Base-by-base conservation (phyloP, 768 basidiomycete genomes). In the Russula foetens region DNA sequence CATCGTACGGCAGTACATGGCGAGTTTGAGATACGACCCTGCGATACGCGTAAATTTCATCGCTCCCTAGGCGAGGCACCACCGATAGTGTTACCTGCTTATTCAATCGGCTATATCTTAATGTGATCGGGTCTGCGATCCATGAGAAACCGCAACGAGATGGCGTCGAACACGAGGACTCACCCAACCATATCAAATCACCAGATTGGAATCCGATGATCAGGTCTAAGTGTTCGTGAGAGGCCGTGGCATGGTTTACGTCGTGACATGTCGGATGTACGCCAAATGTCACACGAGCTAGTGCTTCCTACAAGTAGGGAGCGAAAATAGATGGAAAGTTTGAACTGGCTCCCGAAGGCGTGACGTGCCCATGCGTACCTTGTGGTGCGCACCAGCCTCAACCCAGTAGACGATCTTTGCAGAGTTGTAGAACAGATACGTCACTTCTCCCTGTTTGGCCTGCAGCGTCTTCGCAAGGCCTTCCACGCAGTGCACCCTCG, bases 181-280 rank as follows among this genome's bases (percentile, higher is more conserved):
- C 63, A 90, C 95, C 95, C 57, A 98, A 78, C 97, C 97, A 98
- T 51, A 98, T 75, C 39, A 99, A 76, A 74, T 99, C 97, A n/a
- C 97, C 97, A 0, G 94, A 90, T 63, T 77, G 81, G 70, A 97
- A 98, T 6, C 96, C 97, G 67, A 98, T 88, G 60, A 98, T 81
- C 7, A 97, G 78, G 67, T 98, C 95, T 35, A 98, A 73, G 46
- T 84, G 83, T 44, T 92, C 86, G 12, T 86, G 75, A 3, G 84
- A 86, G 7, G 90, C 84, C 2, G 95, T 97, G 2, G 81, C 72
- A 6, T 77, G 71, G 66, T 97, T 96, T 31, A 96, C 84, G 68
- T 92, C 87, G 71, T 96, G 92, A 70, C 93, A 95, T 1, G 95
- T 97, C 5, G 92, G 93, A 67, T 87, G 81, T 15, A 86, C 83